Base-by-base conservation (phyloP, 2,329 filamentous ascomycete genomes). In the Cladosporium oxysporum region DNA sequence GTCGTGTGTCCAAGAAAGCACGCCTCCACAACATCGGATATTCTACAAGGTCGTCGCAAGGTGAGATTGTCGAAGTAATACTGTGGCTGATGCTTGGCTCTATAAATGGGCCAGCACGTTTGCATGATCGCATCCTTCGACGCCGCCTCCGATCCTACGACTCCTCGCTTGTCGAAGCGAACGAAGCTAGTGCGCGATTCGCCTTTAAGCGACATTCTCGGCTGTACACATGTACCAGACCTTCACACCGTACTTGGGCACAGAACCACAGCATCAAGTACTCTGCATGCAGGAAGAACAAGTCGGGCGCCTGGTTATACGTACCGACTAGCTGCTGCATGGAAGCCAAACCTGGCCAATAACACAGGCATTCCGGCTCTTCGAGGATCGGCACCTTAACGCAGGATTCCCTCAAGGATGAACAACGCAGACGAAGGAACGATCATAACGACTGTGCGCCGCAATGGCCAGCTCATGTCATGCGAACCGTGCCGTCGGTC, bases 381-480 rank as follows among this genome's bases (percentile, higher is more conserved):
- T 44, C 29, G 33, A 35, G 33, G 33, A 35, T 35, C 33, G 31
- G 33, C 8, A 12, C 33, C 33, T 10, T 35, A 12, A 35, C 33
- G 33, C 33, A 35, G 14, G 14, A 41, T 16, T 18, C 7, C 16
- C 37, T 23, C 52, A 55, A 33, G 18, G 26, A 55, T 29, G 52
- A 23, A 5, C 11, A n/a, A 11, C 5, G 11, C 26, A n/a, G 28
- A 11, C 8, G 5, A 7, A 6, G 52, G 28, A 11, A 31, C 29
- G n/a, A 10, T 4, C 12, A 23, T 10, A 3, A 55, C 21, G 29
- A 55, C 52, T 0, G 12, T 11, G 3, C 55, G 55, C 31, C 55
- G 55, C 33, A 62, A 62, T 16, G 59, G 59, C 21, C 59, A 62
- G 59, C 59, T 52, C 28, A 50, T 52, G 59, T 49, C 59, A 3